Percentiles rank a stretch among this genome's conserved stretches.
These are phyloP conservation scores for Acer negundo DNA, from an alignment of 345 rosid species.

Conservation along the genomic window DNA sequence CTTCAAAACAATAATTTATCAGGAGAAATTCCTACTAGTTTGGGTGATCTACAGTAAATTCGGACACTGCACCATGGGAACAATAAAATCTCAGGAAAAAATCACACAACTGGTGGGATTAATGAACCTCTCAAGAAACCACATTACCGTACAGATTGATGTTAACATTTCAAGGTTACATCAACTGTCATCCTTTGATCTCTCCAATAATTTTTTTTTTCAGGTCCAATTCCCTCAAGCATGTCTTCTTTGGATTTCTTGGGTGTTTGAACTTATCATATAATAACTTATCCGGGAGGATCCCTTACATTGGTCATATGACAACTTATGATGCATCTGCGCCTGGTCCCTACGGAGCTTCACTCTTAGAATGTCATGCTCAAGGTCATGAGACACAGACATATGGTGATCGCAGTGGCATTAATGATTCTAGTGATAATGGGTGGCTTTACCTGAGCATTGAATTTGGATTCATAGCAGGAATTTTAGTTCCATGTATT, in stretches of 20 bases:
- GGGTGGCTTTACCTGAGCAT: not conserved
- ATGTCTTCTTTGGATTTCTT: conserved; percentile 34
- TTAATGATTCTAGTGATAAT: too few species aligned
- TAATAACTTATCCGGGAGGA: conserved; percentile 36
- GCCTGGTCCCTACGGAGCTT: conserved; percentile 41
- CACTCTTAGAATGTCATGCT: conserved; percentile 16
- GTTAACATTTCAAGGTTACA: conserved; percentile 36
- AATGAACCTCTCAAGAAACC: conserved; percentile 43
- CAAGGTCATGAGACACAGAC: too few species aligned
- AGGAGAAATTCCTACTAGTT: conserved; percentile 28
- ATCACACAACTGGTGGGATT: conserved; percentile 37
- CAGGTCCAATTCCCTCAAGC: conserved; percentile 42
- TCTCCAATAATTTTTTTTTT: conserved; percentile 41
- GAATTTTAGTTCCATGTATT: not conserved
- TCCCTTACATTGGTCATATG: conserved; percentile 39
- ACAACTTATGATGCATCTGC: conserved; percentile 35
- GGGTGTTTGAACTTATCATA: conserved; percentile 17
- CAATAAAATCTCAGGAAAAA: conserved; percentile 34
- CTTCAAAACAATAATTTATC: conserved; percentile 34
- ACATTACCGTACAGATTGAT: conserved; percentile 31
- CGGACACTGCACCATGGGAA: conserved; percentile 27
- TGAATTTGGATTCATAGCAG: not conserved
- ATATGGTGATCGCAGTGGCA: too few species aligned
- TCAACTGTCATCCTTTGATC: conserved; percentile 48
- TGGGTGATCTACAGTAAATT: conserved; percentile 32